These are phyloP conservation scores for Nannochloris sp. DNA, from an alignment of 139 green algal species.

Conservation along the genomic window DNA sequence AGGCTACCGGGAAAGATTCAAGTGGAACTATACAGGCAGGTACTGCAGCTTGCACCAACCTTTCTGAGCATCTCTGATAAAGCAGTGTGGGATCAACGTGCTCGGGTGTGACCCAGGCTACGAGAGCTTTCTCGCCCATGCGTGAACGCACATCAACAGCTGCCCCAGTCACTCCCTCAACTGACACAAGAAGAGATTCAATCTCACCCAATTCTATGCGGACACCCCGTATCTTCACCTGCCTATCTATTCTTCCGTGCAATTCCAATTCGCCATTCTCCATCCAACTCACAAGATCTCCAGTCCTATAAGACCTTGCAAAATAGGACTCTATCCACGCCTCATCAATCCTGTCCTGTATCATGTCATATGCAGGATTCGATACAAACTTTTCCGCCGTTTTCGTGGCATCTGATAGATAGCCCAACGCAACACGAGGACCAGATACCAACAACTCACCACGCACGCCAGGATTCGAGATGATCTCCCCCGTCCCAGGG, in stretches of 20 bases:
- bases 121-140: constrained; percentile 6
- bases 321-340: constrained; percentile 1
- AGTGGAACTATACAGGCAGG: constrained; percentile 14
- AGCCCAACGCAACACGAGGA: constrained; percentile 27
- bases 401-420: constrained; percentile 15
- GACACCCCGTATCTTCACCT: constrained; percentile 49
- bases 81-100: background rate
- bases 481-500: constrained; percentile 12
- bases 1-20: constrained; percentile 9
- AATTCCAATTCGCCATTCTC: constrained; percentile 26
- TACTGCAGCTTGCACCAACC: constrained; percentile 10
- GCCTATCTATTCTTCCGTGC: constrained; percentile 34
- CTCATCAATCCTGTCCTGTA: background rate
- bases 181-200: constrained; percentile 20
- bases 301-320: constrained; percentile 17
- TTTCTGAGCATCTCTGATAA: background rate
- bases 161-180: constrained; percentile 1
- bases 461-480: constrained; percentile 13
- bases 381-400: constrained; percentile 26
- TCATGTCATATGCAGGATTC: constrained; percentile 12
- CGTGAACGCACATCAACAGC: background rate
- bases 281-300: constrained; percentile 35
- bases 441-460: constrained; percentile 42
- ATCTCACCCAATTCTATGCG: constrained; percentile 52
- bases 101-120: constrained; percentile 12